phyloP scores from a whole-genome alignment of 2,329 filamentous ascomycete species.

The Ceratocystis huliohia region DNA sequence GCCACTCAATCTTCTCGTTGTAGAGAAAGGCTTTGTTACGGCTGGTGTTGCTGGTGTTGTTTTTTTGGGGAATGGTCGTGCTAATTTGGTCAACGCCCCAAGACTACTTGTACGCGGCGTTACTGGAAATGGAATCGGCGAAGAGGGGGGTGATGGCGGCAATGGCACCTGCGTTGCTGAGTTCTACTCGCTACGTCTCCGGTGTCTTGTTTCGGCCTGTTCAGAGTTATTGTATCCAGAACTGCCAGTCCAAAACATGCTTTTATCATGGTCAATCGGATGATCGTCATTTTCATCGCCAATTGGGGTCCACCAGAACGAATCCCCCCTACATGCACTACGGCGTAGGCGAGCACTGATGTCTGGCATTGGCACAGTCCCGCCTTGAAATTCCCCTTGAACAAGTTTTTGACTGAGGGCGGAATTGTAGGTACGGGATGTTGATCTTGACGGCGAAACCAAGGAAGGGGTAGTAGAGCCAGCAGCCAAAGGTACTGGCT shows the following conservation, averaged over 20 bases:
- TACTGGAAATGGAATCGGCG: background rate
- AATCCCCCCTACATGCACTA: background rate
- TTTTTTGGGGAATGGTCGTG: background rate
- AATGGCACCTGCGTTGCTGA: background rate
- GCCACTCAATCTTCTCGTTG: background rate
- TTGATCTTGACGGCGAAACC: background rate
- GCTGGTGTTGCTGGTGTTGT: background rate
- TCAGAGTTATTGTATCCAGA: background rate
- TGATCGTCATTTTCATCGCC: background rate
- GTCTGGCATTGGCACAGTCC: background rate
- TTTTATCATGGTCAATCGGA: background rate
- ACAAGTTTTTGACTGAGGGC: background rate
- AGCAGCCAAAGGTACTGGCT: background rate
- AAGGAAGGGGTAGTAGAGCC: background rate
- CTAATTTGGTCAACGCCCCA: conserved; percentile 1
- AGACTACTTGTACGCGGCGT: conserved; percentile 6
- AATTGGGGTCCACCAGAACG: conserved; percentile 12
- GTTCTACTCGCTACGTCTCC: background rate
- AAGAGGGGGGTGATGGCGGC: background rate
- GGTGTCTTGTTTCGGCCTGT: background rate
- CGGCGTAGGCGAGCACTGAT: background rate
- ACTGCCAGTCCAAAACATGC: conserved; percentile 8
- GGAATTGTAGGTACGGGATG: background rate
- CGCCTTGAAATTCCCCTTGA: background rate
- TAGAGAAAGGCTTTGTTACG: background rate